phyloP scores from a whole-genome alignment of 768 basidiomycete species.

The Boletus coccyginus region DNA sequence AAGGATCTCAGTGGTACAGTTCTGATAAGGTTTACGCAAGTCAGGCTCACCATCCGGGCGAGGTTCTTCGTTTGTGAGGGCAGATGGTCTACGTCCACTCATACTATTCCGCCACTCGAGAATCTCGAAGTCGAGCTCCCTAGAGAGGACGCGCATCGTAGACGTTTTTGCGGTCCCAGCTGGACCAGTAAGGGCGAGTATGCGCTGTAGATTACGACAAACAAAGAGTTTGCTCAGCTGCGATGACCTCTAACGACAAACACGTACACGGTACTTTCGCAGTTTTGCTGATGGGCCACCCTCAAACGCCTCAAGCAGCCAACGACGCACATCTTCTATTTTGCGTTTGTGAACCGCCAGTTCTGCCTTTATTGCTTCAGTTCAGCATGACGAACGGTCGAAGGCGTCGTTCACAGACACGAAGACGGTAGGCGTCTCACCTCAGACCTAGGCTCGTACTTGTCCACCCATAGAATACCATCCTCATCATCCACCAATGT shows the following conservation, averaged over 20 bases:
- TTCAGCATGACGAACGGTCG: constrained; percentile 1
- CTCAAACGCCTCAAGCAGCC: constrained; percentile 71
- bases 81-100: constrained; percentile 43
- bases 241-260: not conserved
- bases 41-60: constrained; percentile 6
- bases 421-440: constrained; percentile 31
- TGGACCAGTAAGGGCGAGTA: constrained; percentile 83
- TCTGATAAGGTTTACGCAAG: not conserved
- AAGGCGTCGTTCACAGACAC: not conserved
- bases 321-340: constrained; percentile 72
- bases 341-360: constrained; percentile 80
- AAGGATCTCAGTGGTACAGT: not conserved
- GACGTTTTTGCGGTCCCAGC: constrained; percentile 91
- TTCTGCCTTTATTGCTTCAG: constrained; percentile 46
- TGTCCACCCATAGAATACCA: constrained; percentile 58
- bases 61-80: constrained; percentile 18
- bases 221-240: not conserved
- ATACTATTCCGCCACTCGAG: constrained; percentile 81
- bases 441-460: constrained; percentile 58
- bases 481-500: constrained; percentile 21
- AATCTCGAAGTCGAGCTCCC: constrained; percentile 74
- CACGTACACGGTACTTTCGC: constrained; percentile 70
- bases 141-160: constrained; percentile 70
- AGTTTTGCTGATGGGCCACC: constrained; percentile 63
- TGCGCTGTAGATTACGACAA: constrained; percentile 48